Conservation (phyloP, 108 stramenopile species). For the Epipyxis sp. region DNA sequence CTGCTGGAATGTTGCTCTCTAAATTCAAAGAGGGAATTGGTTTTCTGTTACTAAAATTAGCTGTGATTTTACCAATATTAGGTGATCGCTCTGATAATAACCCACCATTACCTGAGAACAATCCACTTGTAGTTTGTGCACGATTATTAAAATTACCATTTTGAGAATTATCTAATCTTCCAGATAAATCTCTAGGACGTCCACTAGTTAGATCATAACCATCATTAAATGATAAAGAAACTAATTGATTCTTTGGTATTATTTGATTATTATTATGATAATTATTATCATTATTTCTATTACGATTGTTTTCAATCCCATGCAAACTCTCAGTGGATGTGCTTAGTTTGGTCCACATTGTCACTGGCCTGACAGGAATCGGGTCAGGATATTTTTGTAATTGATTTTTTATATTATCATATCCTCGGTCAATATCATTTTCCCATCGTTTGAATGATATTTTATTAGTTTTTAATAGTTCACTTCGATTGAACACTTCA, state of each 20-base stretch:
- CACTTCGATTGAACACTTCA: neutral
- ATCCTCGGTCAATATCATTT: neutral
- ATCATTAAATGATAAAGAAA: too few relatives aligned
- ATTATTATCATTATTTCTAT: neutral
- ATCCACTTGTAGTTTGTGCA: neutral
- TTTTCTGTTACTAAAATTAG: neutral
- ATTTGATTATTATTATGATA: too few relatives aligned
- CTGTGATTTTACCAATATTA: too few relatives aligned
- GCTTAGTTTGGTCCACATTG: conserved; percentile 8
- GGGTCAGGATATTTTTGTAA: neutral
- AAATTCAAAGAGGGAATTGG: neutral
- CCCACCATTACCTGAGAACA: neutral
- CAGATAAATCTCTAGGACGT: neutral
- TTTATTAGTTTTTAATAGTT: neutral
- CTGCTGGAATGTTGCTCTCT: neutral
- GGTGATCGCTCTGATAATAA: too few relatives aligned
- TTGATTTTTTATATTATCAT: neutral
- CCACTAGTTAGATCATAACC: too few relatives aligned
- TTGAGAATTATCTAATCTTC: neutral
- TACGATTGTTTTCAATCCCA: neutral
- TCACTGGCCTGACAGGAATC: neutral
- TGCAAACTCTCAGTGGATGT: neutral
- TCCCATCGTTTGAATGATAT: neutral
- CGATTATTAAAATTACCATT: neutral
- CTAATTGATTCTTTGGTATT: neutral